Evolutionary conservation across 2,329 filamentous ascomycete species (phyloP).

Genomic region (Colletotrichum siamense): DNA sequence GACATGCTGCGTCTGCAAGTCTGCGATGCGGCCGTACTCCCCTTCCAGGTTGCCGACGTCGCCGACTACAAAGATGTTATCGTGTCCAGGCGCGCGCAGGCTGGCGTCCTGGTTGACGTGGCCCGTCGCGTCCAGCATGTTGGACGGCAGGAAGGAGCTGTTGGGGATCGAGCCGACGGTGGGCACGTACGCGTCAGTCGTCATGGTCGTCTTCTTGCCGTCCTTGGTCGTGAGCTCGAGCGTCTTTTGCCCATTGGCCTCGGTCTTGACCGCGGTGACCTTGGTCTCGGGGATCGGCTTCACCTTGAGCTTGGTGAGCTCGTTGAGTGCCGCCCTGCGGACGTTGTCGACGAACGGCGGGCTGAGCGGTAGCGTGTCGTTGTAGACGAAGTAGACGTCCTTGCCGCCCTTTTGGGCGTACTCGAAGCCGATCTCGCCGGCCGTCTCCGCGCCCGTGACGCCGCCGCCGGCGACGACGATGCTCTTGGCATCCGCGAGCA

Average conservation of each 20-base stretch:
- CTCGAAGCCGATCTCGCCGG: constrained; percentile 55
- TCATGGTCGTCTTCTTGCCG: constrained; percentile 41
- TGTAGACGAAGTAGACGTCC: constrained; percentile 49
- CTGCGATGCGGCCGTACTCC: constrained; percentile 34
- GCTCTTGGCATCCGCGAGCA: constrained; percentile 47
- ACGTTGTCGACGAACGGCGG: constrained; percentile 38
- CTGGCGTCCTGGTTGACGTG: constrained; percentile 41
- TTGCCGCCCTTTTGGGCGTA: constrained; percentile 50
- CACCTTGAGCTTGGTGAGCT: constrained; percentile 50
- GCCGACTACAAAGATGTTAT: constrained; percentile 50
- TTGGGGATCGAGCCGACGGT: constrained; percentile 52
- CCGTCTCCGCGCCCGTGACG: constrained; percentile 54
- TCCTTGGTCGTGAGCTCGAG: constrained; percentile 38
- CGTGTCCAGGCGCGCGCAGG: constrained; percentile 39
- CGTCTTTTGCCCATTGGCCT: constrained; percentile 30
- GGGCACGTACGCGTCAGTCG: constrained; percentile 51
- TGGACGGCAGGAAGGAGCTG: constrained; percentile 44
- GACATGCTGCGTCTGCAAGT: constrained; percentile 38
- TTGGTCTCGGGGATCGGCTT: constrained; percentile 44
- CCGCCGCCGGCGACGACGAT: constrained; percentile 60
- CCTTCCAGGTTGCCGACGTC: constrained; percentile 48
- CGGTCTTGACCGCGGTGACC: constrained; percentile 30
- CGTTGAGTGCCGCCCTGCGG: constrained; percentile 40
- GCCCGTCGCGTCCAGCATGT: constrained; percentile 37
- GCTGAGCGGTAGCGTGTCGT: constrained; percentile 42